These are phyloP conservation scores for Botryosphaeria dothidea DNA, from an alignment of 2,329 filamentous ascomycete species.

Conservation along the genomic window DNA sequence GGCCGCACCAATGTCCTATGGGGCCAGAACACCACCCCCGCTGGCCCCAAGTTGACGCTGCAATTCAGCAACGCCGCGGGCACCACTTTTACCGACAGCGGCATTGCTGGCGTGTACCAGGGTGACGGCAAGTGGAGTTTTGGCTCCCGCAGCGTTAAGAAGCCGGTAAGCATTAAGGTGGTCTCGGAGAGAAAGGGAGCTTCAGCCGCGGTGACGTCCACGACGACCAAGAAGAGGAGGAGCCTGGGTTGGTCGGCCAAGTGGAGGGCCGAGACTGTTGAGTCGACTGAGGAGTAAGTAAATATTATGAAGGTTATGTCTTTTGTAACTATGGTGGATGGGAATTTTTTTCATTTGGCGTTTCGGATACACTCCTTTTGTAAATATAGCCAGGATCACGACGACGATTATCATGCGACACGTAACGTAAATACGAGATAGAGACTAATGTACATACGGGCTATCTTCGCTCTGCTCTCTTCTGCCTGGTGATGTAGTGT, in stretches of 20 bases:
- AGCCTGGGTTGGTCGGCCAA: not conserved
- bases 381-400: not conserved
- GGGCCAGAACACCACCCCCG: conserved; percentile 25
- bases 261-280: not conserved
- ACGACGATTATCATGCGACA: not conserved
- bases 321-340: not conserved
- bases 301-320: not conserved
- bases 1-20: conserved; percentile 36
- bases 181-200: conserved; percentile 27
- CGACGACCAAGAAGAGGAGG: conserved; percentile 28
- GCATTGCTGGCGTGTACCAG: not conserved
- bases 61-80: conserved; percentile 28
- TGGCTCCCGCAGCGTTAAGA: conserved; percentile 26
- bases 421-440: not conserved
- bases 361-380: not conserved
- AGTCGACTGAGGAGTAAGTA: not conserved
- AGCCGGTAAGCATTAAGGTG: conserved; percentile 33
- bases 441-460: not conserved
- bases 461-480: not conserved
- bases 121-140: conserved; percentile 33
- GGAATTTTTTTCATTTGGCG: not conserved
- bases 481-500: no score
- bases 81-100: not conserved
- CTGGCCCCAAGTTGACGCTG: conserved; percentile 32
- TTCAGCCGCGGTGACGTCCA: conserved; percentile 24